Evolutionary conservation across 129 eudicot species (phyloP).

Genomic region (Scalesia atractyloides): DNA sequence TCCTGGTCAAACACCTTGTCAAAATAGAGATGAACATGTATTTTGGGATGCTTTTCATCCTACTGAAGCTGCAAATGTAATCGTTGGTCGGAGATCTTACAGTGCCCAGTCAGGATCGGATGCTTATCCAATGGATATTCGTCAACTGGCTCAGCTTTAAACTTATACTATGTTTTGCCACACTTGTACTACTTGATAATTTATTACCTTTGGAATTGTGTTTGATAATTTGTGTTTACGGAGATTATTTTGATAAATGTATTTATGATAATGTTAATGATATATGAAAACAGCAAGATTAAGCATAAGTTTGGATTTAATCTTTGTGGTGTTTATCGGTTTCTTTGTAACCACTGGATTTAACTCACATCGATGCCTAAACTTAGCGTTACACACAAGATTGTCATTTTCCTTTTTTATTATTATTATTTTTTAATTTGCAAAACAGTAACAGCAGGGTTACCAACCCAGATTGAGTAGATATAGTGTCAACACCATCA

Average conservation of each 20-base stretch:
- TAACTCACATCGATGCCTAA: no score
- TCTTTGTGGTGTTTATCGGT: no score
- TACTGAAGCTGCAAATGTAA: constrained; percentile 65
- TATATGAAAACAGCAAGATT: not conserved
- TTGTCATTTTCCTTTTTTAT: no score
- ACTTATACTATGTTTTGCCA: constrained; percentile 6
- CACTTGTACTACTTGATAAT: constrained; percentile 11
- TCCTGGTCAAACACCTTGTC: constrained; percentile 71
- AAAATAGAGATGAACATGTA: constrained; percentile 53
- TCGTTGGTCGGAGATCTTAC: constrained; percentile 78
- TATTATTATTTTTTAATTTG: no score
- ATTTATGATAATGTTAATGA: constrained; percentile 14
- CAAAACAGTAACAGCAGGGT: no score
- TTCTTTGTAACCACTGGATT: no score
- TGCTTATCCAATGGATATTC: constrained; percentile 69
- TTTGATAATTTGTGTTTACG: constrained; percentile 16
- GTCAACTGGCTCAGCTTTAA: constrained; percentile 65
- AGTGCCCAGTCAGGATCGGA: constrained; percentile 52
- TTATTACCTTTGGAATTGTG: not conserved
- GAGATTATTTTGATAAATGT: constrained; percentile 30
- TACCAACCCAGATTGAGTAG: no score
- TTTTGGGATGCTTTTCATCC: constrained; percentile 97
- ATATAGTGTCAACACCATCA: no score
- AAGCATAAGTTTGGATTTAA: no score
- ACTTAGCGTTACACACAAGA: no score